Conservation (phyloP, 2,329 filamentous ascomycete species). For the Fusarium pseudonygamai region DNA sequence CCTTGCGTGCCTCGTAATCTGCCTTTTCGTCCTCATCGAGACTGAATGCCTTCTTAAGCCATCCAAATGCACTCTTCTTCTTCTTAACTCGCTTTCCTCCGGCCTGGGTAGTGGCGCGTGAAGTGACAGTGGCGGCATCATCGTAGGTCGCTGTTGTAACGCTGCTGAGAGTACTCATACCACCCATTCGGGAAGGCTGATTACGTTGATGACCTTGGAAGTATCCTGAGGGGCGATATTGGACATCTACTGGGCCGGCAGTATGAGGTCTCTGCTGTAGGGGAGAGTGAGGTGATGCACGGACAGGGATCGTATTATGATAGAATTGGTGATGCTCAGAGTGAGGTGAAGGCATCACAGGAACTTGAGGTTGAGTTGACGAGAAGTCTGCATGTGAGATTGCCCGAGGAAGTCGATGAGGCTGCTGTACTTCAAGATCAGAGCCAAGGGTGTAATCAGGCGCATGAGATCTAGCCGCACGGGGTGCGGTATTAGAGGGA, state of each 20-base stretch:
- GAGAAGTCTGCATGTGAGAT: constrained; percentile 46
- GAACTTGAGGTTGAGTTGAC: constrained; percentile 36
- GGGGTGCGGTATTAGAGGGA: constrained; percentile 48
- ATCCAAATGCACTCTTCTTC: constrained; percentile 74
- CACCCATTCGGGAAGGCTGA: constrained; percentile 62
- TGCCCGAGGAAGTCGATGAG: constrained; percentile 47
- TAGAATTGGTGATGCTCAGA: constrained; percentile 62
- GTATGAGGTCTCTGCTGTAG: constrained; percentile 69
- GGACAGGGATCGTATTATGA: constrained; percentile 59
- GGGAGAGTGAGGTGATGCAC: constrained; percentile 70
- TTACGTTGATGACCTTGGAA: constrained; percentile 56
- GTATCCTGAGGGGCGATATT: constrained; percentile 45
- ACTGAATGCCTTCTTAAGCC: constrained; percentile 74
- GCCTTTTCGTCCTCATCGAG: constrained; percentile 71
- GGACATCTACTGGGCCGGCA: constrained; percentile 49
- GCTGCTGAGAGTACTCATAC: constrained; percentile 66
- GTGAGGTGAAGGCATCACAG: constrained; percentile 46
- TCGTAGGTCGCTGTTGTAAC: constrained; percentile 59
- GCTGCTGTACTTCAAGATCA: constrained; percentile 54
- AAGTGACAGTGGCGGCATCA: constrained; percentile 44
- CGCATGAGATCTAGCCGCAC: constrained; percentile 40
- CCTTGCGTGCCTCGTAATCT: constrained; percentile 66
- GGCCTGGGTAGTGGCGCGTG: constrained; percentile 42
- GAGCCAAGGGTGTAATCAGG: constrained; percentile 61
- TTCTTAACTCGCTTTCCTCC: constrained; percentile 64